Evolutionary conservation across 257 asterid genomes (phyloP), one percentile per base, ranked within the genome.

Genomic region (Thymus mandschuricus): DNA sequence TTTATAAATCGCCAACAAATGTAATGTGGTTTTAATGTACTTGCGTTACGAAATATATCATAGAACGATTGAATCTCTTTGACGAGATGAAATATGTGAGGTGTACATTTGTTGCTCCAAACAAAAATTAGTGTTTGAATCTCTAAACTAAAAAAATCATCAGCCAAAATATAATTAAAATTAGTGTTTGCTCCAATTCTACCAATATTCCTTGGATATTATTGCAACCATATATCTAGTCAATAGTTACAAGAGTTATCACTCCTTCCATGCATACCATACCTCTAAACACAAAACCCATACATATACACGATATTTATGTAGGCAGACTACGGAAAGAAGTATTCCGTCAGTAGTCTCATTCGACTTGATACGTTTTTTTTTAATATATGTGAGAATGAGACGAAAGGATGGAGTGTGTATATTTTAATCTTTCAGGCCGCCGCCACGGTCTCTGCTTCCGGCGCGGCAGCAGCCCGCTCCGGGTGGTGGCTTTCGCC

Each of bases 401-500:
- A 21, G 21, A 21, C 21, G 21, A 21, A 21, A 21, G 21, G 21
- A 21, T 21, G 21, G 21, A 21, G 21, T 21, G 21, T 21, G 10
- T 35, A 40, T 10, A 2, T 45, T 27, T 60, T 8, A 10, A 3
- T 44, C n/a, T 56, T 10, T 50, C 74, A 79, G 48, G 75, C 78
- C 10, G 83, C 78, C 41, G 66, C 73, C 66, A 71, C 46, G 5
- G 69, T 66, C 66, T 71, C 68, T 9, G 46, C 69, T 48, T 66
- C 68, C 7, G 55, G 31, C 33, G 64, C 49, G 62, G 74, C 63
- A 1, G 77, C 51, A 13, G 71, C 76, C 45, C 11, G 55, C 13
- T 64, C 71, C 5, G 64, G 54, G 69, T 8, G 81, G 75, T 66
- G 72, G 66, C 31, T 66, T 28, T 71, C 75, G 10, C 76, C 81